Base-by-base conservation (phyloP, 225 moss, liverwort and hornwort genomes). In the Polytrichum commune region DNA sequence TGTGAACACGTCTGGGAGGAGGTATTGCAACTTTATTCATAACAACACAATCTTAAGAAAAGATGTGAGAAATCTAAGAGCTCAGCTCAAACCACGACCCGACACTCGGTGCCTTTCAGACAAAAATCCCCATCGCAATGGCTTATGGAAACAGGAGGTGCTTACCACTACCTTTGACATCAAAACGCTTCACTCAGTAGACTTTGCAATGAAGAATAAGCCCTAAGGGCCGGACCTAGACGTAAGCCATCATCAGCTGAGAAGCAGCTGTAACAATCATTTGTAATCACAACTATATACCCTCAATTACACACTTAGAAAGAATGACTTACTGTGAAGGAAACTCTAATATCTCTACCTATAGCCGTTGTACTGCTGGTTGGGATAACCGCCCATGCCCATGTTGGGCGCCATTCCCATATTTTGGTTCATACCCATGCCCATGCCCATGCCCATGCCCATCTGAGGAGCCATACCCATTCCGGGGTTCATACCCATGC, bases 351-450 rank as follows among this genome's bases (percentile, higher is more conserved):
- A 74, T 27, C 27, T 38, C 82, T 92, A 96, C 84, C 93, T 89
- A 63, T 90, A 93, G 10, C 96, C 92, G 60, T 88, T 85, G 75
- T 93, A 93, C 72, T 93, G 93, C 56, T 85, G 91, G 77, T 84
- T 90, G 13, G 96, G 87, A 66, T 93, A 93, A 20, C 93, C 91
- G 29, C 91, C 89, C 79, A 82, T 79, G 53, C 86, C 86, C 80
- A 85, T 73, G 62, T 85, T 80, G 0, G 80, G 70, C 8, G 73
- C 76, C 93, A 90, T 88, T 2, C 84, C 82, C 87, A 86, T 78
- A 5, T 79, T 71, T 53, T 78, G 87, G 9, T 80, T 85, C 90
- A 26, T 26, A 1, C 26, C 26, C 26, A 26, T 26, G 26, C 26
- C 26, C 26, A 88, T 83, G n/a, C 89, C 90, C 90, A 86, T 84